Evolutionary conservation across 2,329 filamentous ascomycete species (phyloP).

Genomic region (Paecilomyces formosus): DNA sequence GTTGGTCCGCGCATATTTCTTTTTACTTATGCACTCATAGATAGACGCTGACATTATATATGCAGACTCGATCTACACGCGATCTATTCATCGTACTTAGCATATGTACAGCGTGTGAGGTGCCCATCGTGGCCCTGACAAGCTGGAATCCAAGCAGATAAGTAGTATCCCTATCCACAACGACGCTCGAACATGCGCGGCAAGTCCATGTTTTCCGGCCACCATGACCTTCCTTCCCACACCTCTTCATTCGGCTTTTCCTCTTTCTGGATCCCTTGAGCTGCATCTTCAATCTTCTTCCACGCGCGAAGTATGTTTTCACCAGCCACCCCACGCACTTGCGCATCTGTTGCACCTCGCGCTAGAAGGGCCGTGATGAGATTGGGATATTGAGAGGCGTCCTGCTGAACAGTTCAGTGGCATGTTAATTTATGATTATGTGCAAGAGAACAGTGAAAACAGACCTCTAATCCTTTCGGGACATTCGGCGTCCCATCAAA

Average conservation of each 20-base stretch:
- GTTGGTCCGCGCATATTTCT: no score
- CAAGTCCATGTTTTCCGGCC: background rate
- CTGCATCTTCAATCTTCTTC: conserved; percentile 3
- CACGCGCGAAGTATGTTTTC: conserved; percentile 6
- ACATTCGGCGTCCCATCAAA: conserved; percentile 4
- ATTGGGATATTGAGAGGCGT: conserved; percentile 14
- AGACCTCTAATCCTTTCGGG: conserved; percentile 3
- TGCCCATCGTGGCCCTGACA: background rate
- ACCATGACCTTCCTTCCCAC: conserved; percentile 6
- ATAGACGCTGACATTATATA: no score
- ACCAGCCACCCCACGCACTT: conserved; percentile 4
- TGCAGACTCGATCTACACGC: no score
- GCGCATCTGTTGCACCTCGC: conserved; percentile 5
- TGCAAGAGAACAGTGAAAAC: background rate
- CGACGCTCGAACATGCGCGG: background rate
- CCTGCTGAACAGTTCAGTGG: conserved; percentile 4
- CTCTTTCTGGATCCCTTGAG: conserved; percentile 1
- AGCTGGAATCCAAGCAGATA: background rate
- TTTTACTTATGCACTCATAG: no score
- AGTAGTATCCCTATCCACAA: background rate
- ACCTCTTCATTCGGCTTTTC: conserved; percentile 2
- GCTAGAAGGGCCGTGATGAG: conserved; percentile 5
- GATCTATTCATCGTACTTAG: no score
- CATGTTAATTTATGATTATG: background rate
- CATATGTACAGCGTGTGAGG: no score